Conservation (phyloP, 2,329 filamentous ascomycete species). For the Phialemonium atrogriseum region DNA sequence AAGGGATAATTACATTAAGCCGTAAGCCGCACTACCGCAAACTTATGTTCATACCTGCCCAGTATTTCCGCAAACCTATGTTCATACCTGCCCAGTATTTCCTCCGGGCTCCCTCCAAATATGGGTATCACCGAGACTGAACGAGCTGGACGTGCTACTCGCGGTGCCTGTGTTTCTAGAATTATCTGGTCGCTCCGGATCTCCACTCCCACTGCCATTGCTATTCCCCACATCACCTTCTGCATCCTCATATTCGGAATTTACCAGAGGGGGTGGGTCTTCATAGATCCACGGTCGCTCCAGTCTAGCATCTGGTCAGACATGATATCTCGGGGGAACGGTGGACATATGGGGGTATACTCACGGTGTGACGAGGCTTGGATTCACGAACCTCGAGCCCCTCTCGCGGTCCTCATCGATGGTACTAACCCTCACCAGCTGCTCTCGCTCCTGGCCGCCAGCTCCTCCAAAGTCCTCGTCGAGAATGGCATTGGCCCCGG, state of each 20-base stretch:
- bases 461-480: conserved; percentile 31
- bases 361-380: conserved; percentile 61
- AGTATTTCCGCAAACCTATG: too few species aligned
- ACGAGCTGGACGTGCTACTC: conserved; percentile 31
- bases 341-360: conserved; percentile 19
- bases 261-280: conserved; percentile 41
- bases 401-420: conserved; percentile 66
- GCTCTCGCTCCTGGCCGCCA: conserved; percentile 24
- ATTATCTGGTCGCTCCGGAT: conserved; percentile 3
- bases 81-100: not conserved
- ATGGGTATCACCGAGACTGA: conserved; percentile 42
- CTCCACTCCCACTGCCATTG: conserved; percentile 5
- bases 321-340: not conserved
- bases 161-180: conserved; percentile 11
- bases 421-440: conserved; percentile 50
- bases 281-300: conserved; percentile 62
- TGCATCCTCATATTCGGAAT: conserved; percentile 5
- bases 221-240: conserved; percentile 4
- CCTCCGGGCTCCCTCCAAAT: conserved; percentile 31
- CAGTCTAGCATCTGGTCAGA: conserved; percentile 35
- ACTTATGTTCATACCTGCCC: too few species aligned
- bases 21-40: too few species aligned
- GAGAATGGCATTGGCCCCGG: conserved; percentile 32
- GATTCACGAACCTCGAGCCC: conserved; percentile 66
- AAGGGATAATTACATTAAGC: too few species aligned